These are phyloP conservation scores for Mucor racemosus DNA, from an alignment of 371 early-diverging fungal species.

Conservation along the genomic window DNA sequence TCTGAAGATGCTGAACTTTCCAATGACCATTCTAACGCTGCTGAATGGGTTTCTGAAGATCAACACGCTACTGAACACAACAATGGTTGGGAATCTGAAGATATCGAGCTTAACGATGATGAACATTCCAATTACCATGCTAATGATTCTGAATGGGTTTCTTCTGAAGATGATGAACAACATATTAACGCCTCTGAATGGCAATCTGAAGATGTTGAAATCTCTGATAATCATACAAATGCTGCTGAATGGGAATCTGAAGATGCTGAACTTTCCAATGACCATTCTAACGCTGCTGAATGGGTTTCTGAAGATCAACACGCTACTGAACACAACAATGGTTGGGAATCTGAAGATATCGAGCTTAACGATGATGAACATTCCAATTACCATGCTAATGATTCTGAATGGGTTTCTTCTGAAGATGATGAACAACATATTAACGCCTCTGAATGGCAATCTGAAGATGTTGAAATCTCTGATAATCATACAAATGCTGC, in stretches of 20 bases:
- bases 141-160: no score
- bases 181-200: no score
- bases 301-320: background rate
- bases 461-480: background rate
- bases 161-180: no score
- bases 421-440: background rate
- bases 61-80: constrained; percentile 6
- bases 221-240: constrained; percentile 2
- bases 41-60: background rate
- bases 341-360: no score
- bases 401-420: background rate
- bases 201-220: constrained; percentile 20
- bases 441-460: constrained; percentile 6
- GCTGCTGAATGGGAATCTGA: no score
- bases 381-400: constrained; percentile 10
- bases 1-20: constrained; percentile 14
- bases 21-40: constrained; percentile 15
- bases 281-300: constrained; percentile 5
- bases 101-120: no score
- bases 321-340: no score
- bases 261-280: background rate
- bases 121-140: no score
- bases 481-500: constrained; percentile 16
- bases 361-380: no score
- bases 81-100: constrained; percentile 22